phyloP scores from a whole-genome alignment of 805 yeast genomes.

The Dipodascus albidus region DNA sequence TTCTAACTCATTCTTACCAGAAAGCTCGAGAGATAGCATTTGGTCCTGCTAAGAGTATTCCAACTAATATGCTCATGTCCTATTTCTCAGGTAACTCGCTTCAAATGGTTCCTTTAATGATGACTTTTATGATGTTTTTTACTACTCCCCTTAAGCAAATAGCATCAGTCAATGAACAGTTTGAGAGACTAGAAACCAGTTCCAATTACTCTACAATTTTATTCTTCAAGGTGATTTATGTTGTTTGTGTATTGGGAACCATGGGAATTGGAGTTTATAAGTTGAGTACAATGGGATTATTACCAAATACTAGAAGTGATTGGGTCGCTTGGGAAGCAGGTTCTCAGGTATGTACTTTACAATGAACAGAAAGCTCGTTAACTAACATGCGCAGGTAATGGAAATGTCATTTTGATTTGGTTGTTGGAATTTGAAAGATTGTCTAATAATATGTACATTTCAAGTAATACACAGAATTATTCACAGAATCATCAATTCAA shows the following conservation, averaged over 20 bases:
- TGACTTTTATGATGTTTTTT: constrained; percentile 74
- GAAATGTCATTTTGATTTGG: background rate
- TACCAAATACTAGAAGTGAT: constrained; percentile 79
- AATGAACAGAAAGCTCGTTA: too few relatives aligned
- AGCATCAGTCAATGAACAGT: constrained; percentile 41
- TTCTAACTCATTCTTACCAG: constrained; percentile 20
- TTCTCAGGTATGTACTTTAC: background rate
- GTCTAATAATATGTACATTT: too few relatives aligned
- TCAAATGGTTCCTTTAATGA: constrained; percentile 83
- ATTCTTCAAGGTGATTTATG: constrained; percentile 36
- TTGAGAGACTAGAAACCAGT: constrained; percentile 28
- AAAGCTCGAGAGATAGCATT: constrained; percentile 83
- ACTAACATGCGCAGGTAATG: too few relatives aligned
- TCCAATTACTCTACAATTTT: constrained; percentile 19
- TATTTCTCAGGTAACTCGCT: constrained; percentile 87
- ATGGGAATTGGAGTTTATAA: constrained; percentile 77
- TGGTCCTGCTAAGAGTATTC: constrained; percentile 74
- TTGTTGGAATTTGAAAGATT: too few relatives aligned
- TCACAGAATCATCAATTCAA: too few relatives aligned
- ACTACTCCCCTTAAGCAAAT: constrained; percentile 64
- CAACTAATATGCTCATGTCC: constrained; percentile 83
- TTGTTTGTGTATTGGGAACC: constrained; percentile 39
- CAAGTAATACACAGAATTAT: too few relatives aligned
- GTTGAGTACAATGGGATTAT: constrained; percentile 74
- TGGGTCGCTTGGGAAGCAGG: constrained; percentile 81